Base-by-base conservation (phyloP, 441 rosid genomes). In the Adansonia madagascariensis region DNA sequence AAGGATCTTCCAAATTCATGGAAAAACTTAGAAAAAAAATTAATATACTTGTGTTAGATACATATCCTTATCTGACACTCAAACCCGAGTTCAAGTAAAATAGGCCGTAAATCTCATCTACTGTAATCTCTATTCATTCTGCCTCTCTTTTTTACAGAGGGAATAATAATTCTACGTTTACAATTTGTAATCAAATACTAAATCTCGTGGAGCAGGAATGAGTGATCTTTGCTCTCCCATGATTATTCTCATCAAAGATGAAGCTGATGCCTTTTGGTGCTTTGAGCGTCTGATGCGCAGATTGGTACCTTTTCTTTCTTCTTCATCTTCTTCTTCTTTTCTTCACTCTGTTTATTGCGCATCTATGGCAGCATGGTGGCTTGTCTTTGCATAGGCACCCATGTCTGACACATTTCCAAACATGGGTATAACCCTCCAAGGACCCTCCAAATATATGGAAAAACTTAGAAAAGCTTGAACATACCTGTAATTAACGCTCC, bases 211-310 rank as follows among this genome's bases (percentile, higher is more conserved):
- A 74, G 77, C 89, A 93, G 99, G 98, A 84, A 96, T 96, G 99
- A 96, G 98, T 69, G 99, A 96, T 81, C 94, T 96, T 74, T 96
- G 99, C 84, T 96, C 99, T 73, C 98, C 99, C 57, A 96, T 94
- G 98, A 92, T 94, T 87, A 86, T 96, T 44, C 98, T 96, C 86
- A 93, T 94, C 44, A 89, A 92, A 20, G 86, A 94, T 61, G 99
- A 94, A 86, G 95, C 97, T 72, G 98, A 94, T 86, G 88, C 98
- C 0, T 96, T 96, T 88, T 96, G 97, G 97, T 94, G 97, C 87
- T 95, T 95, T 75, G 98, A 95, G 80, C 93, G 94, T 75, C 79
- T 95, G 87, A 96, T 94, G 99, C 94, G 94, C 71, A 87, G 97
- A 90, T 85, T 96, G 98, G 98, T 96, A 90, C 76, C 11, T 71